Conservation (phyloP, 768 basidiomycete species). For the Leccinum incarnatum region DNA sequence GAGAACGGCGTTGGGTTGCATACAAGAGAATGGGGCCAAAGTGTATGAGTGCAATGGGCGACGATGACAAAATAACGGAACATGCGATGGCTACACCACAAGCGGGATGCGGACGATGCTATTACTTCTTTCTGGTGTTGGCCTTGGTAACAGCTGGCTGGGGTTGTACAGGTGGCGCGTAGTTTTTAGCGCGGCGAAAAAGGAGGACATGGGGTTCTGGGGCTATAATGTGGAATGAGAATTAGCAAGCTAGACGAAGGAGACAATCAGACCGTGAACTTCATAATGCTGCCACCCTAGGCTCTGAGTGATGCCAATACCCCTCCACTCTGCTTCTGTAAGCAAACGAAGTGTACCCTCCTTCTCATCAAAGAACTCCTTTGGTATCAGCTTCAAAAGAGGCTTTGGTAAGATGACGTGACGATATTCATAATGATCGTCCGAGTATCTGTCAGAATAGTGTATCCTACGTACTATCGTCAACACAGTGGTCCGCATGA, state of each 20-base stretch:
- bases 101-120: slow-evolving; percentile 6
- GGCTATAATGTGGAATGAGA: slow-evolving; percentile 43
- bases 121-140: slow-evolving; percentile 45
- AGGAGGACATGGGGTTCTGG: slow-evolving; percentile 94
- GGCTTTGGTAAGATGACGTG: slow-evolving; percentile 97
- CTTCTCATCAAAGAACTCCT: slow-evolving; percentile 76
- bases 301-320: slow-evolving; percentile 94
- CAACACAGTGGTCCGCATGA: slow-evolving; percentile 17
- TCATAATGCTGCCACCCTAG: slow-evolving; percentile 97
- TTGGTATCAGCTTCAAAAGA: slow-evolving; percentile 90
- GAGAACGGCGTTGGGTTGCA: slow-evolving; percentile 6
- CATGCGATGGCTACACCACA: slow-evolving; percentile 19
- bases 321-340: slow-evolving; percentile 89
- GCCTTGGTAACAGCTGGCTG: slow-evolving; percentile 36
- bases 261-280: slow-evolving; percentile 72
- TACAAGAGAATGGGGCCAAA: slow-evolving; percentile 12
- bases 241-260: neutral
- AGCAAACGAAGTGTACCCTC: slow-evolving; percentile 79
- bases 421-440: slow-evolving; percentile 92
- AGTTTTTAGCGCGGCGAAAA: slow-evolving; percentile 80
- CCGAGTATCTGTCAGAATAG: slow-evolving; percentile 89
- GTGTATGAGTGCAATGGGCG: slow-evolving; percentile 19
- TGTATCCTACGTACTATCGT: slow-evolving; percentile 57
- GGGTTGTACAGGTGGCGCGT: slow-evolving; percentile 50
- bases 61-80: slow-evolving; percentile 22